phyloP scores from a whole-genome alignment of 805 yeast species.

The Wickerhamomyces ciferrii region DNA sequence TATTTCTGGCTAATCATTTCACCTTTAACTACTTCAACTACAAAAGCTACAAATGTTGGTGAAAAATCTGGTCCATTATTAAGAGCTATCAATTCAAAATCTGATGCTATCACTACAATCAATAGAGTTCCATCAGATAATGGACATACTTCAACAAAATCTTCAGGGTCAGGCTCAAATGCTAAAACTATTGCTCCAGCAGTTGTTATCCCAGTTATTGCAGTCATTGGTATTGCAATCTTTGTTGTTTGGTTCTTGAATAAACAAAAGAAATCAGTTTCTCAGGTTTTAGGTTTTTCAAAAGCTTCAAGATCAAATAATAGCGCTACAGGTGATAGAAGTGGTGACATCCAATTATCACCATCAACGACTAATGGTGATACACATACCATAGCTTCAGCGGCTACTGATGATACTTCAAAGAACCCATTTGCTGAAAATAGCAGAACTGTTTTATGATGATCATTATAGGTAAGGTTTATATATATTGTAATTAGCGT shows the following conservation, averaged over 20 bases:
- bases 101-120: slow-evolving; percentile 27
- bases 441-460: slow-evolving; percentile 21
- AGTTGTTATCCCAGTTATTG: slow-evolving; percentile 37
- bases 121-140: slow-evolving; percentile 37
- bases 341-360: slow-evolving; percentile 19
- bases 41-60: slow-evolving; percentile 32
- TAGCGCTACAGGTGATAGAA: background rate
- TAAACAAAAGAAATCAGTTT: slow-evolving; percentile 16
- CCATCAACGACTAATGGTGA: slow-evolving; percentile 15
- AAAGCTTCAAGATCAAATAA: background rate
- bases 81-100: slow-evolving; percentile 26
- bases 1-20: slow-evolving; percentile 32
- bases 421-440: slow-evolving; percentile 23
- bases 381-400: slow-evolving; percentile 8
- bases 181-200: slow-evolving; percentile 35
- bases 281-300: background rate
- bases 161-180: slow-evolving; percentile 10
- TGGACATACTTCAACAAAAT: slow-evolving; percentile 13
- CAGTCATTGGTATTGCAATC: slow-evolving; percentile 21
- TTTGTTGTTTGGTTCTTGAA: slow-evolving; percentile 27
- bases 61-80: slow-evolving; percentile 34
- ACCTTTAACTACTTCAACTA: slow-evolving; percentile 29
- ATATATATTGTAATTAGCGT: background rate
- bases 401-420: slow-evolving; percentile 19
- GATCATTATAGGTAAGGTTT: background rate